Conservation (phyloP, 2,329 filamentous ascomycete genomes). For the Zymoseptoria brevis region DNA sequence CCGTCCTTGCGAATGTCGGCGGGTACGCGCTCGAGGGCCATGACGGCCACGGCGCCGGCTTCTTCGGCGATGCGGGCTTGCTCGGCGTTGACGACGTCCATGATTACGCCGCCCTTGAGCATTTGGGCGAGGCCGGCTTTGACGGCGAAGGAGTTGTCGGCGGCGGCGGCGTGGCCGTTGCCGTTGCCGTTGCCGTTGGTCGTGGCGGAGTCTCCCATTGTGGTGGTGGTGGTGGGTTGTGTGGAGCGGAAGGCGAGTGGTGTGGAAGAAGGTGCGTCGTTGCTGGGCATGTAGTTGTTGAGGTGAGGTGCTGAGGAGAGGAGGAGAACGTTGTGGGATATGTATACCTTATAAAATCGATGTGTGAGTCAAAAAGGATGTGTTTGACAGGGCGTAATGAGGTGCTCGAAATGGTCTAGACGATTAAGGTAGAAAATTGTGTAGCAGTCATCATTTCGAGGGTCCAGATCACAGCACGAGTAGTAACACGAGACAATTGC, state of each 20-base stretch:
- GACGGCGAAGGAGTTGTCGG: conserved; percentile 60
- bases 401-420: neutral
- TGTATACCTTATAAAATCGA: no score
- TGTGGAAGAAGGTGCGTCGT: conserved; percentile 7
- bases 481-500: neutral
- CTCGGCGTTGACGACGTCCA: conserved; percentile 92
- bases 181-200: conserved; percentile 16
- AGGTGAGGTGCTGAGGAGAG: neutral
- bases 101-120: conserved; percentile 98
- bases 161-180: no score
- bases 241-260: conserved; percentile 14
- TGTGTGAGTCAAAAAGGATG: neutral
- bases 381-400: neutral
- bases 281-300: conserved; percentile 10
- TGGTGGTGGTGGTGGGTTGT: conserved; percentile 3
- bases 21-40: conserved; percentile 95
- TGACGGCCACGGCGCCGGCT: conserved; percentile 90
- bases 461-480: neutral
- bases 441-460: neutral
- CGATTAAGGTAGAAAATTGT: neutral
- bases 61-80: conserved; percentile 95
- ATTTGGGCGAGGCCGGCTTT: conserved; percentile 95
- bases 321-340: neutral
- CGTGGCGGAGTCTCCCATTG: conserved; percentile 8
- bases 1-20: conserved; percentile 90